Conservation (phyloP, 169 alveolate genomes). For the Sarcocystis neurona region DNA sequence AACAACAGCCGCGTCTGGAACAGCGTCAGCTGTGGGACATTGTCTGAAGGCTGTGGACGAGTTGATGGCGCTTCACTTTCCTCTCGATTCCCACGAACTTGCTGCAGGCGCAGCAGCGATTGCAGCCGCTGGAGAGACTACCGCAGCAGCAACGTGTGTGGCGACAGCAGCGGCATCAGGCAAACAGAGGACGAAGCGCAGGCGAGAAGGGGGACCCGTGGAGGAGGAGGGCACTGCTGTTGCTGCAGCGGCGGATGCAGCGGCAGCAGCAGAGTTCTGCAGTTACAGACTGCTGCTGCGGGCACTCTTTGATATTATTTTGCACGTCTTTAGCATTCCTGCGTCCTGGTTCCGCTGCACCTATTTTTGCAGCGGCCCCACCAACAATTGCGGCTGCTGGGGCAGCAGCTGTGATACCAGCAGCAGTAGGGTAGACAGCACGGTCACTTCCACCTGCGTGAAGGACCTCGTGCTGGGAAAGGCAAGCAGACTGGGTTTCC, state of each 20-base stretch:
- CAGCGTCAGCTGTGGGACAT: neutral
- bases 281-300: neutral
- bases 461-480: too few relatives aligned
- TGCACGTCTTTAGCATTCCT: neutral
- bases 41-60: neutral
- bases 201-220: neutral
- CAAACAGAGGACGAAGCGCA: neutral
- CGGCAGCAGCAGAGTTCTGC: neutral
- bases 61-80: neutral
- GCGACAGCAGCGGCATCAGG: neutral
- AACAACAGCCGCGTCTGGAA: too few relatives aligned
- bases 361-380: too few relatives aligned
- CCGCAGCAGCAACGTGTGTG: neutral
- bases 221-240: neutral
- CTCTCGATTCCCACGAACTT: conserved; percentile 7
- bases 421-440: too few relatives aligned
- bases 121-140: neutral
- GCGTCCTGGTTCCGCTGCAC: neutral
- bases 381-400: too few relatives aligned
- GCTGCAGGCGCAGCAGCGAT: neutral
- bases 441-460: too few relatives aligned
- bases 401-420: too few relatives aligned
- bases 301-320: neutral
- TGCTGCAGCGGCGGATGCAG: neutral
- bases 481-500: too few relatives aligned